These are phyloP conservation scores for Mesembryanthemum crystallinum DNA, from an alignment of 148 eudicot species.

Conservation along the genomic window DNA sequence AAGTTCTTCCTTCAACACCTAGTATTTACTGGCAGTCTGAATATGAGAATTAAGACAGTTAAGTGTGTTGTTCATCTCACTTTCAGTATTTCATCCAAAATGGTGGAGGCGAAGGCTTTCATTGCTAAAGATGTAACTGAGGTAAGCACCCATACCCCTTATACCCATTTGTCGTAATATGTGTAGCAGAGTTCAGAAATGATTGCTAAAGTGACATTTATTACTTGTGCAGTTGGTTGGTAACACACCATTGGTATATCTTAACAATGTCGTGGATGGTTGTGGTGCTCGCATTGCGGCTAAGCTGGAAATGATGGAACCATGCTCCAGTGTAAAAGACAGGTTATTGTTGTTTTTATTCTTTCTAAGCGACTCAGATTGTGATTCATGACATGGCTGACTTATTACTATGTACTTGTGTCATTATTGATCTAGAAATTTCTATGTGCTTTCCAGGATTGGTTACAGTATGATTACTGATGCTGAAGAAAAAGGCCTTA, in stretches of 20 bases:
- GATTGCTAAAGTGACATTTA: neutral
- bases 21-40: neutral
- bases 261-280: slow-evolving; percentile 73
- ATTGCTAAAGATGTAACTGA: slow-evolving; percentile 76
- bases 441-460: slow-evolving; percentile 28
- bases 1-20: neutral
- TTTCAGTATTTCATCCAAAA: slow-evolving; percentile 23
- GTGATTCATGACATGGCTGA: neutral
- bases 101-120: slow-evolving; percentile 44
- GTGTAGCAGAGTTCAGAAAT: neutral
- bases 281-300: slow-evolving; percentile 82
- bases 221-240: slow-evolving; percentile 61
- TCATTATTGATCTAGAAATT: neutral
- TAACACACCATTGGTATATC: slow-evolving; percentile 82
- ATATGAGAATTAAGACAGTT: neutral
- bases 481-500: slow-evolving; percentile 45
- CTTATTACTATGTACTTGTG: neutral
- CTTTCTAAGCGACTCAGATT: slow-evolving; percentile 1
- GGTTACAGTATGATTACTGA: slow-evolving; percentile 50
- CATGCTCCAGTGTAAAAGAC: slow-evolving; percentile 90
- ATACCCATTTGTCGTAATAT: neutral
- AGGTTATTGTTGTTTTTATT: slow-evolving; percentile 33
- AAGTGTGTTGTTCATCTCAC: neutral
- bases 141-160: slow-evolving; percentile 29
- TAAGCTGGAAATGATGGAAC: slow-evolving; percentile 85